Evolutionary conservation across 2,329 filamentous ascomycete species (phyloP).

Genomic region (Colletotrichum tamarilloi): DNA sequence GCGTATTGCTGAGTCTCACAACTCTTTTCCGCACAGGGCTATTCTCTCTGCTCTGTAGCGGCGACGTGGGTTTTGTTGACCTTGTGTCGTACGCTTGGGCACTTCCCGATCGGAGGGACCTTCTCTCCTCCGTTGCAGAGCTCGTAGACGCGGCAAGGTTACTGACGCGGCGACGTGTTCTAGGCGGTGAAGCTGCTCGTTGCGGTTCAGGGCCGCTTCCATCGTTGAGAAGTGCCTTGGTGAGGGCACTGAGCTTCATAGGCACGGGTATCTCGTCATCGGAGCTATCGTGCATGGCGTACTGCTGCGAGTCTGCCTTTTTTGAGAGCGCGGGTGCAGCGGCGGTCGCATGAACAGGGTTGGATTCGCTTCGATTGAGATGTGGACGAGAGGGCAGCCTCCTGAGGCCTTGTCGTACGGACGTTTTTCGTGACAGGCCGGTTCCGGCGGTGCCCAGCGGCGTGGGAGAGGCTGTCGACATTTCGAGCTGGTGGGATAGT

Average conservation of each 20-base stretch:
- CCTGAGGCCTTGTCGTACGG: conserved; percentile 65
- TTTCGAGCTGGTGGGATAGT: conserved; percentile 1
- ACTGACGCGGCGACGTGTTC: conserved; percentile 61
- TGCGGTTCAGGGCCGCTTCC: conserved; percentile 62
- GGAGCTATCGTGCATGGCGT: conserved; percentile 82
- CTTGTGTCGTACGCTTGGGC: conserved; percentile 51
- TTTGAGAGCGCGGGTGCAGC: conserved; percentile 39
- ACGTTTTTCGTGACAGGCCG: conserved; percentile 62
- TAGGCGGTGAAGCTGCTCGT: conserved; percentile 56
- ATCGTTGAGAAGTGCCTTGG: conserved; percentile 83
- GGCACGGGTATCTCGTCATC: conserved; percentile 93
- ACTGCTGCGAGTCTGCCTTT: conserved; percentile 55
- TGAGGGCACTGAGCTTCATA: conserved; percentile 93
- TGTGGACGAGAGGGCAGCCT: conserved; percentile 60
- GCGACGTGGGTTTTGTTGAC: conserved; percentile 55
- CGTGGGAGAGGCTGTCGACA: conserved; percentile 65
- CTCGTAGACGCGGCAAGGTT: conserved; percentile 57
- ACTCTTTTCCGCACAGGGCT: conserved; percentile 68
- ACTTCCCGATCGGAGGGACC: conserved; percentile 61
- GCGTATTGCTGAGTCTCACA: conserved; percentile 65
- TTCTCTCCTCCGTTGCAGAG: conserved; percentile 55
- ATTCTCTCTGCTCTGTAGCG: conserved; percentile 58
- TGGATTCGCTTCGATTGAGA: conserved; percentile 58
- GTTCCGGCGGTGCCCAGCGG: conserved; percentile 60
- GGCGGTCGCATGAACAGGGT: conserved; percentile 46